Conservation (phyloP, 257 asterid genomes). For the Orobanche coerulescens region DNA sequence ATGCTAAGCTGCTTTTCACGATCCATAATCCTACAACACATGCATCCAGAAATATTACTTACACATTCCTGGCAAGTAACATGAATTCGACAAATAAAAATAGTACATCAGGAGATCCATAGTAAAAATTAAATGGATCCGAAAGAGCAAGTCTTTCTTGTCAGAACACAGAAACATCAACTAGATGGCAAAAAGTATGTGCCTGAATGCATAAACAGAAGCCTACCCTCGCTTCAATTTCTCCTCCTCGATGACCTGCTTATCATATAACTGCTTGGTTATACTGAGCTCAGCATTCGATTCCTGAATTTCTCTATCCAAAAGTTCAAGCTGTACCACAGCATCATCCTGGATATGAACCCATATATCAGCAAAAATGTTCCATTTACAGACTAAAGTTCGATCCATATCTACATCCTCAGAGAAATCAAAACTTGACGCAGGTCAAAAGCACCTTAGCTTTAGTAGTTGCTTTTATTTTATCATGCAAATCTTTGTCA, state of each 20-base stretch:
- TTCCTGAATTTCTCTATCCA: slow-evolving; percentile 69
- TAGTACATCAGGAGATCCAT: not conserved
- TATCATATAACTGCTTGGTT: slow-evolving; percentile 55
- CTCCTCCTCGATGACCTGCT: slow-evolving; percentile 71
- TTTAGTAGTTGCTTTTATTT: slow-evolving; percentile 55
- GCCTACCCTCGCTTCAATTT: slow-evolving; percentile 76
- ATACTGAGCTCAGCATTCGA: slow-evolving; percentile 55
- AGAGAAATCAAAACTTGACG: slow-evolving; percentile 14
- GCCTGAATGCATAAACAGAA: slow-evolving; percentile 5
- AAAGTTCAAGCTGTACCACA: slow-evolving; percentile 56
- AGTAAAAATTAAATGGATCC: not conserved
- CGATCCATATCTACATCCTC: slow-evolving; percentile 6
- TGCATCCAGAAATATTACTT: slow-evolving; percentile 4
- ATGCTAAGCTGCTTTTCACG: slow-evolving; percentile 99
- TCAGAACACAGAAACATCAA: slow-evolving; percentile 17
- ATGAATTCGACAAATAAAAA: slow-evolving; percentile 14
- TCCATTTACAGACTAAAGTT: slow-evolving; percentile 9
- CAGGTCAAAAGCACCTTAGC: slow-evolving; percentile 54
- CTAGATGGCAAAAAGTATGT: slow-evolving; percentile 14
- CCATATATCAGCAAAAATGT: slow-evolving; percentile 21
- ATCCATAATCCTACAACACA: slow-evolving; percentile 71
- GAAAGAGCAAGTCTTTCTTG: not conserved
- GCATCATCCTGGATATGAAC: slow-evolving; percentile 74
- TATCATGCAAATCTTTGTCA: slow-evolving; percentile 78
- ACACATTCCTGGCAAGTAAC: slow-evolving; percentile 1